A percentile compares a stretch with the other conserved stretches of the same genome.
Conservation (phyloP, 2,329 filamentous ascomycete species). For the Scolecobasidium constrictum region DNA sequence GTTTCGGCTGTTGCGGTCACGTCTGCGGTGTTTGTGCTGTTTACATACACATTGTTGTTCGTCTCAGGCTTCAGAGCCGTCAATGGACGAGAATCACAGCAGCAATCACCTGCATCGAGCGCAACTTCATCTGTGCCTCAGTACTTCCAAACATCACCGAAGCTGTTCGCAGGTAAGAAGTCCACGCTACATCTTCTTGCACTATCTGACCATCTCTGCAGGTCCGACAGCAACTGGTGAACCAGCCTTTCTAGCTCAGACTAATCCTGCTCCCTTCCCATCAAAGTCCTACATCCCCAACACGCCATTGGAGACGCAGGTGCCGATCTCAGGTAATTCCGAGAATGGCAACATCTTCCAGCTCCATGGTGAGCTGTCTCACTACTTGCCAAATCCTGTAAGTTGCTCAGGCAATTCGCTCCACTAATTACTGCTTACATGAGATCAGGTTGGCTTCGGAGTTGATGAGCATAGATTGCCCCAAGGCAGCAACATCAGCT, state of each 20-base stretch:
- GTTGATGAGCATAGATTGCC: conserved; percentile 62
- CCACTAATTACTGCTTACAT: too few species aligned
- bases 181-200: neutral
- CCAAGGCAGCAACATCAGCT: conserved; percentile 53
- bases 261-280: conserved; percentile 52
- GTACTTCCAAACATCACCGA: conserved; percentile 9
- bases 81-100: neutral
- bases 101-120: neutral
- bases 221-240: conserved; percentile 61
- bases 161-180: conserved; percentile 3
- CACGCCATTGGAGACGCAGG: conserved; percentile 57
- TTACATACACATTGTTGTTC: conserved; percentile 4
- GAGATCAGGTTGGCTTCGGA: conserved; percentile 54
- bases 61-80: conserved; percentile 4
- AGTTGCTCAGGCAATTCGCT: neutral
- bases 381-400: conserved; percentile 54
- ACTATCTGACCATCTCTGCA: conserved; percentile 7
- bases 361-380: conserved; percentile 57
- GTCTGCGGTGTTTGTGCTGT: conserved; percentile 5
- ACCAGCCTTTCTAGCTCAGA: conserved; percentile 61
- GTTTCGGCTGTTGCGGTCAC: neutral
- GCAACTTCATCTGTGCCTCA: neutral
- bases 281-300: conserved; percentile 55
- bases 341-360: conserved; percentile 58
- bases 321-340: conserved; percentile 51